Evolutionary conservation across 352 stramenopile genomes (phyloP).

Genomic region (Blastocystis sp.): DNA sequence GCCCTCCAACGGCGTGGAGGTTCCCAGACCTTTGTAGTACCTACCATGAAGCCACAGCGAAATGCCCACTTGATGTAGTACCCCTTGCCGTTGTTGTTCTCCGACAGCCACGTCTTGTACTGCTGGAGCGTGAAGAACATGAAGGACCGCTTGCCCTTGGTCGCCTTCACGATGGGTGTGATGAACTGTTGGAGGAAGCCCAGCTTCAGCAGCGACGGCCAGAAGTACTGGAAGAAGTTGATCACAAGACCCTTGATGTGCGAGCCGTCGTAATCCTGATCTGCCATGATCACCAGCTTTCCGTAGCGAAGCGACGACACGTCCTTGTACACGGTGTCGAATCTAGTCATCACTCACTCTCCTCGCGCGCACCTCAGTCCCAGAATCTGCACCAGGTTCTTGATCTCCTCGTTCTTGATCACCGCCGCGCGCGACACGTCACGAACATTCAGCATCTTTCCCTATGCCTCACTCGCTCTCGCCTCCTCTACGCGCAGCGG

Average conservation of each 20-base stretch:
- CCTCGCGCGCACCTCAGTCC: slow-evolving; percentile 93
- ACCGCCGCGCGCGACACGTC: slow-evolving; percentile 94
- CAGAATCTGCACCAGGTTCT: slow-evolving; percentile 94
- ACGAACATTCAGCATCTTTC: slow-evolving; percentile 98
- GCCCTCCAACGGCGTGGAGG: slow-evolving; percentile 91
- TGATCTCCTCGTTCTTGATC: slow-evolving; percentile 94
- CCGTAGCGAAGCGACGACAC: slow-evolving; percentile 86
- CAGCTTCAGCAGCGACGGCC: slow-evolving; percentile 90
- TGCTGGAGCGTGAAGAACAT: slow-evolving; percentile 96
- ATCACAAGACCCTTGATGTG: slow-evolving; percentile 99
- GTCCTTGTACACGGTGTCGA: slow-evolving; percentile 75
- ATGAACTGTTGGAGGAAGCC: slow-evolving; percentile 92
- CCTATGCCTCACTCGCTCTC: slow-evolving; percentile 75
- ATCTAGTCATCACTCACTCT: slow-evolving; percentile 80
- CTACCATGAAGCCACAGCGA: background rate
- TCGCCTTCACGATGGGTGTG: slow-evolving; percentile 95
- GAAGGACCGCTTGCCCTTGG: slow-evolving; percentile 83
- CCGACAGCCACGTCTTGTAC: slow-evolving; percentile 90
- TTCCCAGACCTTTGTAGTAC: slow-evolving; percentile 99
- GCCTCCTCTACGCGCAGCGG: slow-evolving; percentile 81
- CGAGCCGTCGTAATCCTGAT: slow-evolving; percentile 97
- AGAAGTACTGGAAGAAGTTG: slow-evolving; percentile 98
- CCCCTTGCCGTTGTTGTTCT: slow-evolving; percentile 85
- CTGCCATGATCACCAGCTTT: slow-evolving; percentile 97
- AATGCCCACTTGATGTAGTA: slow-evolving; percentile 88